These are phyloP conservation scores for Anthostomella pinea DNA, from an alignment of 2,329 filamentous ascomycete genomes.

Conservation along the genomic window DNA sequence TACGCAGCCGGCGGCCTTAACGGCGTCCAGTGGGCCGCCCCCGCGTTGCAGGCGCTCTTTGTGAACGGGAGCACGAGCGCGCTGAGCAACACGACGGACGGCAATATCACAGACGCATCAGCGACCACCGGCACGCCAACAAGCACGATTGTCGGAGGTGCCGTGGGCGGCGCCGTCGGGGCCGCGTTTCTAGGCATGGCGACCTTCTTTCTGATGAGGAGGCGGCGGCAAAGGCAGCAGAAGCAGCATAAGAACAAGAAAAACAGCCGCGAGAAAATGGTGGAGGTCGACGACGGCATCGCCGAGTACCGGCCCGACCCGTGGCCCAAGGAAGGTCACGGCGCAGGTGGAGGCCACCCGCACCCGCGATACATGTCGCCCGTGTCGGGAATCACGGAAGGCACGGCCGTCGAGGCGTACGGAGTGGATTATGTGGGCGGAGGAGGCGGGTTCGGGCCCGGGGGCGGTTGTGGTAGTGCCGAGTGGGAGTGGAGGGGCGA, in stretches of 20 bases:
- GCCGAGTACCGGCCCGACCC: conserved; percentile 28
- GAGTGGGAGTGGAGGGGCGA: conserved; percentile 15
- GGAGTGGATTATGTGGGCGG: neutral
- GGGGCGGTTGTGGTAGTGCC: too few relatives aligned
- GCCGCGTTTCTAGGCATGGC: conserved; percentile 9
- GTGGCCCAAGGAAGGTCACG: conserved; percentile 19
- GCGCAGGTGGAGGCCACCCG: conserved; percentile 10
- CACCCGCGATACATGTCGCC: conserved; percentile 11
- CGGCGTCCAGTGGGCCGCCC: conserved; percentile 25
- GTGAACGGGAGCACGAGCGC: conserved; percentile 15
- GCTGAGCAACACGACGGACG: conserved; percentile 6
- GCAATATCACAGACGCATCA: conserved; percentile 2
- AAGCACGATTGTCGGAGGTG: conserved; percentile 23
- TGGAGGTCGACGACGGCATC: conserved; percentile 13
- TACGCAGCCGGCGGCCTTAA: conserved; percentile 30
- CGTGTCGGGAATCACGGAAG: conserved; percentile 7
- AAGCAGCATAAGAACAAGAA: neutral
- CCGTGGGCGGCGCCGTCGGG: conserved; percentile 22
- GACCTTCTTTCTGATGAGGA: conserved; percentile 13
- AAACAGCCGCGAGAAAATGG: too few relatives aligned
- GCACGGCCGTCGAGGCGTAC: neutral
- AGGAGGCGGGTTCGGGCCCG: neutral
- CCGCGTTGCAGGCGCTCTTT: conserved; percentile 26
- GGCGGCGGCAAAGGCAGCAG: conserved; percentile 3
- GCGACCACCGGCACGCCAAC: conserved; percentile 7